phyloP scores from a whole-genome alignment of 805 yeast genomes.

The Candida railenensis region DNA sequence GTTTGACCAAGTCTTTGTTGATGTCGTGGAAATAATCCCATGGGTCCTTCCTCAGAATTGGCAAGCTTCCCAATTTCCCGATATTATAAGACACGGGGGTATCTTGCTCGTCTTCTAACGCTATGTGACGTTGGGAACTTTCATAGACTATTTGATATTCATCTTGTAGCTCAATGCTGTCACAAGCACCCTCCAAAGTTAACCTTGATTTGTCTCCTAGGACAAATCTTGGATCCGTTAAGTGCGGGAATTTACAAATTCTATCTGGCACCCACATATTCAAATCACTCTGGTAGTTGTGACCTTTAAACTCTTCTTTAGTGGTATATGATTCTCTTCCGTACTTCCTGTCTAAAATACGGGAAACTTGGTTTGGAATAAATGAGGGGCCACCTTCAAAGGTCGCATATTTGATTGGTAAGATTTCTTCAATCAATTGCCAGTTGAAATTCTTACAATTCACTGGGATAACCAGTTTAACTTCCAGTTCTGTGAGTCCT shows the following conservation, averaged over 20 bases:
- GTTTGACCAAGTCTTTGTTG: slow-evolving; percentile 11
- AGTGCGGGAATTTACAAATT: slow-evolving; percentile 33
- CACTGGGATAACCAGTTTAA: slow-evolving; percentile 19
- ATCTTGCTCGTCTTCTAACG: slow-evolving; percentile 22
- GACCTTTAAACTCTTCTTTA: slow-evolving; percentile 23
- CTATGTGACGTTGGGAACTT: slow-evolving; percentile 22
- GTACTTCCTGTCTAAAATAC: slow-evolving; percentile 30
- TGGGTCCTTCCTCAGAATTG: slow-evolving; percentile 39
- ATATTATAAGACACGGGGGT: slow-evolving; percentile 22
- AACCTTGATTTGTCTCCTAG: slow-evolving; percentile 23
- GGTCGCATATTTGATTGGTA: slow-evolving; percentile 34
- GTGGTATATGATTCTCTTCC: slow-evolving; percentile 29
- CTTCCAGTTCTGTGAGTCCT: slow-evolving; percentile 3
- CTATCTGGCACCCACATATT: slow-evolving; percentile 47
- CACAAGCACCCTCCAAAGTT: slow-evolving; percentile 40
- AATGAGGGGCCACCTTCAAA: slow-evolving; percentile 37
- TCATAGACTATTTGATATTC: slow-evolving; percentile 32
- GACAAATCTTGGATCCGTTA: slow-evolving; percentile 11
- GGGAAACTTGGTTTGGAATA: slow-evolving; percentile 32
- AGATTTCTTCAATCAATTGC: slow-evolving; percentile 34
- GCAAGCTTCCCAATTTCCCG: slow-evolving; percentile 29
- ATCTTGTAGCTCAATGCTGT: slow-evolving; percentile 30
- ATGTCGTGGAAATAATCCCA: slow-evolving; percentile 30
- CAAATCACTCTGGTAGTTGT: slow-evolving; percentile 43
- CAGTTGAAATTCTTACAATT: slow-evolving; percentile 42